These are phyloP conservation scores for Ramalina peruviana DNA, from an alignment of 495 filamentous ascomycete genomes.

Conservation along the genomic window DNA sequence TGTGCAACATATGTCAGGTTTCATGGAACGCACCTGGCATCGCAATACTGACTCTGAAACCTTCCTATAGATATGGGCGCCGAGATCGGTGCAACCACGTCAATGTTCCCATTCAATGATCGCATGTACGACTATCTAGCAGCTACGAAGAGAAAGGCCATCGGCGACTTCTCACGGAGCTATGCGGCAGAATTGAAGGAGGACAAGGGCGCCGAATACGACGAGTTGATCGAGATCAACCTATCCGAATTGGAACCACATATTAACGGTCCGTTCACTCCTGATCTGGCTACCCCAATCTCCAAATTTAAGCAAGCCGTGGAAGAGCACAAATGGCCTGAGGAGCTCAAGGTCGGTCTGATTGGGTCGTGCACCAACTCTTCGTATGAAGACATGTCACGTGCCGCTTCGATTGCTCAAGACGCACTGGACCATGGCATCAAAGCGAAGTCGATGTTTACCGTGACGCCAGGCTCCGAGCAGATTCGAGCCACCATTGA, in stretches of 20 bases:
- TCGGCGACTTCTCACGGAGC: conserved; percentile 74
- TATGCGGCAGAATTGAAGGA: conserved; percentile 80
- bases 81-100: conserved; percentile 93
- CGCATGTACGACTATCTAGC: conserved; percentile 90
- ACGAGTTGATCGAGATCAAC: conserved; percentile 93
- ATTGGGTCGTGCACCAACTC: conserved; percentile 99
- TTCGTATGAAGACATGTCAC: conserved; percentile 98
- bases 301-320: conserved; percentile 94
- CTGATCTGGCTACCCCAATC: conserved; percentile 94
- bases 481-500: conserved; percentile 94
- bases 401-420: conserved; percentile 84
- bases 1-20: neutral
- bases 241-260: conserved; percentile 89
- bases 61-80: conserved; percentile 29
- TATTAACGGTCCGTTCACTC: conserved; percentile 99
- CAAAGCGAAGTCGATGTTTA: conserved; percentile 88
- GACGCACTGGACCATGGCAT: conserved; percentile 89
- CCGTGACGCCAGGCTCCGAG: conserved; percentile 92
- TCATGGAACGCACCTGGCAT: no score
- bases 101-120: conserved; percentile 98
- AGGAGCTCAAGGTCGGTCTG: conserved; percentile 91
- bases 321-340: conserved; percentile 87
- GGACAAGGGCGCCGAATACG: conserved; percentile 91
- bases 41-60: no score
- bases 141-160: conserved; percentile 80